Evolutionary conservation across 768 basidiomycete genomes (phyloP), one percentile per base, ranked within the genome.

Genomic region (Mycena galopus): DNA sequence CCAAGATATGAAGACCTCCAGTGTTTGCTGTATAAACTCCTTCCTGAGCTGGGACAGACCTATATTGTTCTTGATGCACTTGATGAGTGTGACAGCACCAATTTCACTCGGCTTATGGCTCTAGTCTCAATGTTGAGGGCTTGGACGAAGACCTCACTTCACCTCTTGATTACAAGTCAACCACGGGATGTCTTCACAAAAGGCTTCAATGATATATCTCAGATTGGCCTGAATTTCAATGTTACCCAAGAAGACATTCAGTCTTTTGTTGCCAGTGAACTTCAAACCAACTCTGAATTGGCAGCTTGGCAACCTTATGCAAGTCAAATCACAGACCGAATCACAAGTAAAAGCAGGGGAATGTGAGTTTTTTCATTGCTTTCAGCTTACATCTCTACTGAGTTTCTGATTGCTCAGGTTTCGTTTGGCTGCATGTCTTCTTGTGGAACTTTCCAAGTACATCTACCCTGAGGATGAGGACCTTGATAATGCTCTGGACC

Each of bases 81-180:
- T 6, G 47, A 50, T 50, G 47, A 50, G 47, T 50, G 47, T 23
- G n/a, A 50, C 7, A n/a, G 21, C 21, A n/a, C n/a, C n/a, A n/a
- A n/a, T n/a, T 23, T 23, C 7, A n/a, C 9, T 6, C 47, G 23
- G n/a, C 3, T 50, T 50, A n/a, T 50, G 21, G 47, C 8, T 3
- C n/a, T 50, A 5, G n/a, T 50, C 11, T 50, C 47, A 23, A 23
- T 8, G 9, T 11, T 50, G 4, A 17, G n/a, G 4, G 21, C 19
- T 8, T 50, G 47, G 47, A 50, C 47, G 5, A 12, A 61, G n/a
- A 62, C 9, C 50, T n/a, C 50, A 2, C 29, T 69, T 27, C 67
- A 69, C 37, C 35, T 69, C 1, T 21, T 69, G 1, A 12, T 69
- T 12, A 69, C 67, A 25, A 61, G 67, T 42, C 59, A 69, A 30